These are phyloP conservation scores for Westerdykella aurantiaca DNA, from an alignment of 2,329 filamentous ascomycete genomes.

Conservation along the genomic window DNA sequence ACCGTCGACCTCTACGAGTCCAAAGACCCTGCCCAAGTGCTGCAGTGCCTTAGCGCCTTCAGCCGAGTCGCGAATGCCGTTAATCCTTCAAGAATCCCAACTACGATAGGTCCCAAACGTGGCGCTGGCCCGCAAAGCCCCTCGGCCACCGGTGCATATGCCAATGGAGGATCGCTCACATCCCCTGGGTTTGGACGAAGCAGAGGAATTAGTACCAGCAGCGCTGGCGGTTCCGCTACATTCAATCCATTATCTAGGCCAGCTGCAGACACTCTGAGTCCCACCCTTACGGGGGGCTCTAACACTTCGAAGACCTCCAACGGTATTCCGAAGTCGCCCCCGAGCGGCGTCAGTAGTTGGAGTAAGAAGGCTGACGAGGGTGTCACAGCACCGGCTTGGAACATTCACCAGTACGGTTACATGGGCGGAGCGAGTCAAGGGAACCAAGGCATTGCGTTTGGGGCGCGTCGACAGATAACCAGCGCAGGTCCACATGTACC, in stretches of 20 bases:
- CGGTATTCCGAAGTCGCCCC: constrained; percentile 40
- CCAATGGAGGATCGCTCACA: constrained; percentile 19
- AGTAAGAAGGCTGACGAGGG: constrained; percentile 78
- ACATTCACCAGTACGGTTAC: constrained; percentile 94
- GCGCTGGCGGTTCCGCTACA: constrained; percentile 39
- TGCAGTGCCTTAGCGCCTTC: constrained; percentile 89
- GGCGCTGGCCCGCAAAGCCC: constrained; percentile 42
- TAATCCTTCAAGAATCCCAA: constrained; percentile 68
- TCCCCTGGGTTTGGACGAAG: constrained; percentile 29
- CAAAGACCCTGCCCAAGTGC: constrained; percentile 92
- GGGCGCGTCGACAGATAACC: constrained; percentile 87
- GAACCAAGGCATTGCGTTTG: constrained; percentile 89
- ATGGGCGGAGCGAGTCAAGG: constrained; percentile 96
- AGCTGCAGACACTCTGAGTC: constrained; percentile 37
- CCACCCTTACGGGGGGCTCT: constrained; percentile 46
- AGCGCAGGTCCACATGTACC: constrained; percentile 73
- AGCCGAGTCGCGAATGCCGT: constrained; percentile 74
- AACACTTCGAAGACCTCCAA: constrained; percentile 55
- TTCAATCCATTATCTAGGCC: constrained; percentile 41
- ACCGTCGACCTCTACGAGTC: constrained; percentile 94
- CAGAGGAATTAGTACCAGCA: constrained; percentile 42
- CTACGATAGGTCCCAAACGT: constrained; percentile 67
- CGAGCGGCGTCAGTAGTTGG: constrained; percentile 74
- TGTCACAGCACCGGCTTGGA: constrained; percentile 85
- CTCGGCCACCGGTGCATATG: constrained; percentile 22